Evolutionary conservation across 371 early-diverging fungal genomes (phyloP).

Genomic region (Apophysomyces elegans): DNA sequence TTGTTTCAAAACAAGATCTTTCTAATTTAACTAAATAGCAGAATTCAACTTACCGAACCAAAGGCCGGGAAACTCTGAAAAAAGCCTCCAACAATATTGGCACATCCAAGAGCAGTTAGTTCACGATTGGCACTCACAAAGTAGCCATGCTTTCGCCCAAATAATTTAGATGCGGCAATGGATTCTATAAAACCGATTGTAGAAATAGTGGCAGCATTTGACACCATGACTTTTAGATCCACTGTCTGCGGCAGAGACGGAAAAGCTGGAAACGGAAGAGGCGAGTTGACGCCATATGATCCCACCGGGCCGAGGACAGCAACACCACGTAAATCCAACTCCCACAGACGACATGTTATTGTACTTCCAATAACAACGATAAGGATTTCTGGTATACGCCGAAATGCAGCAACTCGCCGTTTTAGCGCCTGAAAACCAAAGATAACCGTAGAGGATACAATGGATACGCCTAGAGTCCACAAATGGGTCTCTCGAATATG

Average conservation of each 20-base stretch:
- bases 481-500: conserved; percentile 23
- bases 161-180: conserved; percentile 84
- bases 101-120: conserved; percentile 87
- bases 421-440: conserved; percentile 58
- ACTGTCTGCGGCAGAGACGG: conserved; percentile 53
- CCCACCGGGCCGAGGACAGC: conserved; percentile 70
- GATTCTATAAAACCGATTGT: conserved; percentile 93
- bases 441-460: conserved; percentile 64
- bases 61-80: conserved; percentile 85
- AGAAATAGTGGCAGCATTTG: conserved; percentile 72
- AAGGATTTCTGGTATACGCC: conserved; percentile 82
- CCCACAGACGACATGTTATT: conserved; percentile 52
- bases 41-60: conserved; percentile 63
- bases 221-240: conserved; percentile 53
- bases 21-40: conserved; percentile 1
- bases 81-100: conserved; percentile 76
- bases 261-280: conserved; percentile 58
- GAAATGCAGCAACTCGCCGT: conserved; percentile 37
- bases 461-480: conserved; percentile 56
- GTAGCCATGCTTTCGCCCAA: conserved; percentile 83
- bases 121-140: conserved; percentile 90
- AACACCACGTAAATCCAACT: conserved; percentile 67
- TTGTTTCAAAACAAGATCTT: background rate
- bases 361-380: conserved; percentile 75
- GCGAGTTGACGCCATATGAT: conserved; percentile 26